Evolutionary conservation across 441 rosid genomes (phyloP), one percentile per base, ranked within the genome.

Genomic region (Isatis lusitanica): DNA sequence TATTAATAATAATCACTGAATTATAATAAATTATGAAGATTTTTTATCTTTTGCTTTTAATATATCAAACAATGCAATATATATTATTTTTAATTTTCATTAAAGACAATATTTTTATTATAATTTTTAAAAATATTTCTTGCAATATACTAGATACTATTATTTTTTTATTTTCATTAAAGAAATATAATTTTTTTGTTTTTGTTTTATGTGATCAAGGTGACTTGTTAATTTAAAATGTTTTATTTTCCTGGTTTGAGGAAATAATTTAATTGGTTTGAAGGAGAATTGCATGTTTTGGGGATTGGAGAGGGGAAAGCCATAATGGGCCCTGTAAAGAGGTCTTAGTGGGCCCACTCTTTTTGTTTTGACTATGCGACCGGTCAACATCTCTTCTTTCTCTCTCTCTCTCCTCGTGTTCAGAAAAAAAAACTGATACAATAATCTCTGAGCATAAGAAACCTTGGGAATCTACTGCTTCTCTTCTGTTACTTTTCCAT

Each of bases 391-490:
- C 66, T 44, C 57, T 56, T 31, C 48, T 18, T 70, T 18, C 50
- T 17, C 55, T 55, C 68, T 55, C 68, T 62, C 71, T 58, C 57
- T 51, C 59, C 59, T 67, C 78, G 72, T 74, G 61, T 74, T 47
- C 36, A 50, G 12, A 48, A 65, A 65, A 26, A 38, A 11, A 2
- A 50, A 52, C 35, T 46, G 46, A 56, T 38, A 21, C 24, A 61
- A 63, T 44, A 28, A 35, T 40, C 33, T 64, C 67, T 64, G 63
- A 38, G 30, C 79, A 76, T 62, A 75, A 79, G 76, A 82, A 72
- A 64, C 83, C 68, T 82, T 77, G 80, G 86, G 86, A 81, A 85
- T 66, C 77, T 74, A 71, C 78, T 55, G 65, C 35, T 46, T 61
- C 75, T 57, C 28, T 40, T 68, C 16, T 16, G 7, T 35, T 55